phyloP scores from a whole-genome alignment of 768 basidiomycete genomes.

The Termitomyces bulborhizus region DNA sequence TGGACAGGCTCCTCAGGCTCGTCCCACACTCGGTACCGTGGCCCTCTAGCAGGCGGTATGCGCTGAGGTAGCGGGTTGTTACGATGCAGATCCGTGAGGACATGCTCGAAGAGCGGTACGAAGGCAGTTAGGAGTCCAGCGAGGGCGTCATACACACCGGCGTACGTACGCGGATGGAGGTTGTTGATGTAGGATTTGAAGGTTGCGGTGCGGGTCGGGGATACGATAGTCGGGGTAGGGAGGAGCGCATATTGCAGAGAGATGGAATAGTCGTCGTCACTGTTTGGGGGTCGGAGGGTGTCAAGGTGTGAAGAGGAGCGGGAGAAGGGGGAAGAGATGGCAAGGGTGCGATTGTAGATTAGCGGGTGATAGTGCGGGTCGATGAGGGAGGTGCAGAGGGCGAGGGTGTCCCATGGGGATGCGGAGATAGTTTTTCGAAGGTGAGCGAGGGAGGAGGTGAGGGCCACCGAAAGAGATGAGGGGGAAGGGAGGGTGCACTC shows the following conservation, averaged over 20 bases:
- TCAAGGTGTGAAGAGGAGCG: slow-evolving; percentile 16
- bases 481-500: slow-evolving; percentile 22
- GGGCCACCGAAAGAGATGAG: slow-evolving; percentile 10
- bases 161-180: slow-evolving; percentile 28
- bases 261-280: slow-evolving; percentile 31
- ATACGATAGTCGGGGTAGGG: slow-evolving; percentile 37
- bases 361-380: slow-evolving; percentile 35
- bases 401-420: slow-evolving; percentile 12
- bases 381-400: slow-evolving; percentile 23
- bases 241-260: slow-evolving; percentile 33
- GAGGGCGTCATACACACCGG: slow-evolving; percentile 19
- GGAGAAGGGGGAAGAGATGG: slow-evolving; percentile 14
- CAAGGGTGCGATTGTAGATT: slow-evolving; percentile 34
- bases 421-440: slow-evolving; percentile 12
- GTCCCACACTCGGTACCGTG: slow-evolving; percentile 37
- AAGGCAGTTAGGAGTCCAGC: slow-evolving; percentile 24
- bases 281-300: slow-evolving; percentile 22
- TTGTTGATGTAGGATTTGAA: slow-evolving; percentile 52
- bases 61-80: slow-evolving; percentile 39
- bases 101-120: slow-evolving; percentile 46
- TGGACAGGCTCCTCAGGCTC: slow-evolving; percentile 43
- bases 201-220: slow-evolving; percentile 20
- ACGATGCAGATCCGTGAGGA: slow-evolving; percentile 45
- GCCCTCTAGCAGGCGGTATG: slow-evolving; percentile 28
- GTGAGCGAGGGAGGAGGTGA: slow-evolving; percentile 19